Conservation (phyloP, 352 stramenopile species). For the Globisporangium heterothallicum region DNA sequence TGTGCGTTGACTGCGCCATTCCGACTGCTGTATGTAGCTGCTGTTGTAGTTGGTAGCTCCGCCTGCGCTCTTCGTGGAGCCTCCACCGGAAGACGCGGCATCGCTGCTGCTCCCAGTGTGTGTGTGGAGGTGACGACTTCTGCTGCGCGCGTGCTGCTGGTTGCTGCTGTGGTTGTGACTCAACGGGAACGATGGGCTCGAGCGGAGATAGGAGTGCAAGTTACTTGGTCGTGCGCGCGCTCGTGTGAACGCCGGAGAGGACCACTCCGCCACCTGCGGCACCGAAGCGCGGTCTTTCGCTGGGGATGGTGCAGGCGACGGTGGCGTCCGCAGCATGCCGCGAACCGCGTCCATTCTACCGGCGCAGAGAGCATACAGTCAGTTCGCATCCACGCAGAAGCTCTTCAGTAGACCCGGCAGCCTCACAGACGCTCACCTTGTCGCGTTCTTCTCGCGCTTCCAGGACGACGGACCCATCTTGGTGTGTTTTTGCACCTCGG, state of each 20-base stretch:
- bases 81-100: slow-evolving; percentile 6
- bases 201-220: slow-evolving; percentile 25
- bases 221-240: slow-evolving; percentile 40
- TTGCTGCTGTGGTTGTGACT: slow-evolving; percentile 15
- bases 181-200: slow-evolving; percentile 30
- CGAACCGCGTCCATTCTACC: slow-evolving; percentile 26
- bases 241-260: slow-evolving; percentile 34
- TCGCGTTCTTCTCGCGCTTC: slow-evolving; percentile 7
- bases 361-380: not conserved
- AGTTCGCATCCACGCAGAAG: too few species aligned
- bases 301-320: slow-evolving; percentile 9
- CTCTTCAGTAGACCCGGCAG: too few species aligned
- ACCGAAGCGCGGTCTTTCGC: not conserved
- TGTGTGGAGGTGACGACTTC: too few species aligned
- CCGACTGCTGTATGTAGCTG: not conserved
- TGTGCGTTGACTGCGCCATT: slow-evolving; percentile 11
- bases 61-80: slow-evolving; percentile 1
- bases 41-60: too few species aligned
- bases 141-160: slow-evolving; percentile 16
- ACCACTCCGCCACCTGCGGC: slow-evolving; percentile 18
- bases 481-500: not conserved
- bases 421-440: not conserved
- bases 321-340: slow-evolving; percentile 19
- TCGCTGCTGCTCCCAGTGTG: slow-evolving; percentile 10
- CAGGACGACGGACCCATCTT: slow-evolving; percentile 10